Evolutionary conservation across 768 basidiomycete species (phyloP), one percentile per base, ranked within the genome.

Genomic region (Exsudoporus frostii): DNA sequence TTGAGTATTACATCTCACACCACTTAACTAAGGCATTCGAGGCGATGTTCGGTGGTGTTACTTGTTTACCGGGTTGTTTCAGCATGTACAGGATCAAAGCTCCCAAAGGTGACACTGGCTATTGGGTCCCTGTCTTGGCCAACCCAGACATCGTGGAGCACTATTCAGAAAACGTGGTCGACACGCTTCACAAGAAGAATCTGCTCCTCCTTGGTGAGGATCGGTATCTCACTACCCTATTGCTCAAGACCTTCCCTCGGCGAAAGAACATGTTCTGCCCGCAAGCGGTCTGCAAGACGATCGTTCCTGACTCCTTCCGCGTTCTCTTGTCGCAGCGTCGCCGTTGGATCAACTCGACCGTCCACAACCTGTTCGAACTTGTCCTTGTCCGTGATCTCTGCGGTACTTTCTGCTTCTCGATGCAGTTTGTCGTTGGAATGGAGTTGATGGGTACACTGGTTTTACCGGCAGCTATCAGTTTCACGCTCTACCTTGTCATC

Each of bases 51-150:
- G 97, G 97, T 65, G 94, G 96, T 79, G 97, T 99, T 7, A 98
- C 97, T 51, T 99, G 97, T 82, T 79, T 99, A 59, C 97, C 97
- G 22, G 97, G 97, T 59, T 99, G 97, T 76, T 99, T 99, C 82
- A 92, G 88, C 61, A 98, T 98, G 96, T 98, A 98, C 75, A 86
- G 97, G 60, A 94, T 98, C 84, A 99, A 98, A 75, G 90, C 95
- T 15, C 95, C 95, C n/a, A 99, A 98, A 73, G 94, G 93, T 43
- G 86, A 89, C 54, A 82, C 82, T 43, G 95, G 94, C 15, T 98
- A 92, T 73, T 99, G 96, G 95, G 97, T 99, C 3, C 97, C 97
- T 24, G 91, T 99, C 62, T 80, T 99, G 51, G 96, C 96, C 59
- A 98, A 98, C 68, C 97, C 97, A 11, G 97, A 99, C 68, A 92